Base-by-base conservation (phyloP, 164 flowering plant species). In the Hamamelis virginiana region DNA sequence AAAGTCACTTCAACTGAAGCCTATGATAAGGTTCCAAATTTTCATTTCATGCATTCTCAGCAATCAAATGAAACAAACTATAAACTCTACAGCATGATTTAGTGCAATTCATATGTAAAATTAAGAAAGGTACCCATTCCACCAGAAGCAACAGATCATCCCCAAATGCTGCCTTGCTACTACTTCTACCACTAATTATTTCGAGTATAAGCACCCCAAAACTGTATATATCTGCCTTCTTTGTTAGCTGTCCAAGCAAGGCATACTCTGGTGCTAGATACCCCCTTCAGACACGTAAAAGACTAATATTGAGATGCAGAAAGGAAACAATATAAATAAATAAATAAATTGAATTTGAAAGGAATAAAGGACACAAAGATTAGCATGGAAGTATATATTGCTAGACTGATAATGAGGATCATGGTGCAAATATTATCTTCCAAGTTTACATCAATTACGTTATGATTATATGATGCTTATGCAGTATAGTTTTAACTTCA, bases 201-300 rank as follows among this genome's bases (percentile, higher is more conserved):
- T 93, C 97, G 55, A 93, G 96, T 46, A 89, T 12, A 52, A 91
- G 87, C 61, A 93, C 88, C 65, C 98, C 98, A 69, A 89, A 93
- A 68, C 95, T 89, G 77, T 91, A 93, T 41, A 93, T 80, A 71
- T 91, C 98, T 12, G 92, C 95, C 77, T 91, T 93, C 76, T 83
- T 87, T 16, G 98, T 89, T 23, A 91, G 82, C 70, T 86, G 88
- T 69, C 94, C 93, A 25, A 83, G 61, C 69, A 81, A 64, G 12
- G 92, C 91, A 79, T 91, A 91, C 72, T 93, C 98, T 2, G 98
- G 98, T 28, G 96, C 98, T 64, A 89, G 75, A 79, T 93, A 91
- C 58, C 98, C 98, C 66, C 97, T 92, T 86, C 76, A 75, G 44
- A 56, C 2, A 61, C 16, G 61, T n/a, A 69, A 14, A 43, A 55